A percentile compares a stretch with the other conserved stretches of the same genome.
Evolutionary conservation across 495 filamentous ascomycete genomes (phyloP).

Genomic region (Cercophora sp.): DNA sequence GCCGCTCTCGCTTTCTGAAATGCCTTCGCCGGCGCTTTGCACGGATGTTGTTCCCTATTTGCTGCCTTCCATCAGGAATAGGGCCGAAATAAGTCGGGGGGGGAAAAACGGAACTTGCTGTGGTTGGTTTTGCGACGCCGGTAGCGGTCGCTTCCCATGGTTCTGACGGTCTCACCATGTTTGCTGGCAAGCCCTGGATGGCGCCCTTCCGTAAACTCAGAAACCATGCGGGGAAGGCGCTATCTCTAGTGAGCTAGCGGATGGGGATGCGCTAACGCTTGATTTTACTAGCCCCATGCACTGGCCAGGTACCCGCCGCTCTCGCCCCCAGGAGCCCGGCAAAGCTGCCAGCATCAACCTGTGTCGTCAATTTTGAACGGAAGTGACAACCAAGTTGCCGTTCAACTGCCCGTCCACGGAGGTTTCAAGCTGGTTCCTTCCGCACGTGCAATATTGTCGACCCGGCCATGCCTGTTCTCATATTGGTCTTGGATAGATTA

Average conservation of each 20-base stretch:
- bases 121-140: too few relatives aligned
- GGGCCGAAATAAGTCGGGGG: background rate
- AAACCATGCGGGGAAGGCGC: background rate
- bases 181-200: background rate
- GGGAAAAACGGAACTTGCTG: background rate
- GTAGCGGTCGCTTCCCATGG: background rate
- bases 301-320: too few relatives aligned
- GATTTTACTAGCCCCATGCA: too few relatives aligned
- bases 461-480: conserved; percentile 25
- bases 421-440: conserved; percentile 18
- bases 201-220: background rate
- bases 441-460: conserved; percentile 13
- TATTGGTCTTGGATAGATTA: conserved; percentile 30
- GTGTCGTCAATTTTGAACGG: too few relatives aligned
- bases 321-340: too few relatives aligned
- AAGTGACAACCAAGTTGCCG: background rate
- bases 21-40: background rate
- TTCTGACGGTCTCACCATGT: background rate
- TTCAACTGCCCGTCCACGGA: conserved; percentile 4
- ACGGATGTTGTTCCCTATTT: conserved; percentile 2
- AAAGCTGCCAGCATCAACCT: too few relatives aligned
- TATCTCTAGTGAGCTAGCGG: too few relatives aligned
- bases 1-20: too few relatives aligned
- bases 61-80: background rate
- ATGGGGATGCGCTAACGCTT: too few relatives aligned